Evolutionary conservation across 2,329 filamentous ascomycete genomes (phyloP).

Genomic region (Alternaria hordeiaustralica): DNA sequence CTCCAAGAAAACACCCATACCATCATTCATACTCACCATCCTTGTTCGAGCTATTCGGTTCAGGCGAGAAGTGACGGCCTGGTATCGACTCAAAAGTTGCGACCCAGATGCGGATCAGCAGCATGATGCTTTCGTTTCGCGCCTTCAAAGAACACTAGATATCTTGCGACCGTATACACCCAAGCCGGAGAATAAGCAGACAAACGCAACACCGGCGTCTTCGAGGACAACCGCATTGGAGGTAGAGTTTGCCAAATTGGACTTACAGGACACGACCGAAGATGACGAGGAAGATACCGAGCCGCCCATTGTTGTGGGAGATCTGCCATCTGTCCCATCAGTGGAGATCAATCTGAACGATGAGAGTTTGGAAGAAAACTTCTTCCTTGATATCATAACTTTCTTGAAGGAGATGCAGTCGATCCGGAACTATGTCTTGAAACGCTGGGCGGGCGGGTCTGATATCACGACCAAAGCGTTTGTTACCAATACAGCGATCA

Average conservation of each 20-base stretch:
- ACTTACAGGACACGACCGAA: not conserved
- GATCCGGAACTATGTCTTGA: not conserved
- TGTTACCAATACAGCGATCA: not conserved
- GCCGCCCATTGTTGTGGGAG: fast-evolving
- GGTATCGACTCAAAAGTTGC: not conserved
- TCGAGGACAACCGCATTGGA: not conserved
- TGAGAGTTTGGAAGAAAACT: not conserved
- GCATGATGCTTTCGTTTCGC: not conserved
- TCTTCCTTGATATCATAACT: not conserved
- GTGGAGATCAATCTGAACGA: not conserved
- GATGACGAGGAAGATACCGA: not conserved
- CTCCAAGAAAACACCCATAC: not conserved
- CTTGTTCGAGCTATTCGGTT: not conserved
- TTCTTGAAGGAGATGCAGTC: not conserved
- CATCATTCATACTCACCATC: not conserved
- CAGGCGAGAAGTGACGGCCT: not conserved
- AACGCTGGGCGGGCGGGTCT: fast-evolving
- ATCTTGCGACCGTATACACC: not conserved
- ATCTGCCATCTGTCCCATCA: not conserved
- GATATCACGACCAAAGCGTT: not conserved
- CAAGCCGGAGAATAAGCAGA: not conserved
- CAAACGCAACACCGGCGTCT: fast-evolving
- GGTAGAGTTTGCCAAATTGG: fast-evolving
- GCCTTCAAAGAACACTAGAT: not conserved
- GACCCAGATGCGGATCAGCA: not conserved